Base-by-base conservation (phyloP, 129 eudicot species). In the Centrapalus pauciflorus region DNA sequence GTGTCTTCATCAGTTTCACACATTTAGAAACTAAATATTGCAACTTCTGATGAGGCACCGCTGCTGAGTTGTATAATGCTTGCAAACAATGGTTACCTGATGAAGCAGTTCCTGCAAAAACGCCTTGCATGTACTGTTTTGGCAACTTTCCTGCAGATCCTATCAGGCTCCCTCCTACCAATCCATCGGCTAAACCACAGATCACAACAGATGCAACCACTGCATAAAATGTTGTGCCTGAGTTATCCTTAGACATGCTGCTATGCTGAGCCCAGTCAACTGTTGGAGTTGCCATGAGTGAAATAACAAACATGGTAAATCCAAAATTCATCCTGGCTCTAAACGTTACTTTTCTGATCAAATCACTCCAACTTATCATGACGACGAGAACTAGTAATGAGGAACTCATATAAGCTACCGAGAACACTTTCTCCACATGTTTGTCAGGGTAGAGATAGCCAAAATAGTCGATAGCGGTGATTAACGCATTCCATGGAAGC, bases 61-160 rank as follows among this genome's bases (percentile, higher is more conserved):
- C 46, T 11, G 0, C n/a, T 5, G 16, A 38, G 46, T 38, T 38
- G 46, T 1, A 38, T 13, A 5, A 38, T 24, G 14, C 3, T 54
- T 24, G 59, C 14, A 2, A 54, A 24, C 7, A 10, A 54, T 45
- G 57, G 58, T 29, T 79, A 90, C 97, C 97, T 32, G 97, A 86
- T 21, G 88, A 86, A 69, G 95, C 97, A 24, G 95, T 83, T 58
- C 97, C 97, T 37, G 97, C 95, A 73, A 90, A 90, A 72, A 90
- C 79, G 19, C 90, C 97, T 70, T 90, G 97, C 97, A 90, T 90
- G 54, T 86, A 90, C 55, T 86, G 79, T 77, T 79, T 81, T 2
- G 97, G 97, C 60, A 90, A 60, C 84, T 79, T 79, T 6, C 95
- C 97, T 0, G 97, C 95, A 5, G 87, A 81, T 13, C 95, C 97